Conservation (phyloP, 192 early-diverging fungal genomes). For the Coemansia sp. region DNA sequence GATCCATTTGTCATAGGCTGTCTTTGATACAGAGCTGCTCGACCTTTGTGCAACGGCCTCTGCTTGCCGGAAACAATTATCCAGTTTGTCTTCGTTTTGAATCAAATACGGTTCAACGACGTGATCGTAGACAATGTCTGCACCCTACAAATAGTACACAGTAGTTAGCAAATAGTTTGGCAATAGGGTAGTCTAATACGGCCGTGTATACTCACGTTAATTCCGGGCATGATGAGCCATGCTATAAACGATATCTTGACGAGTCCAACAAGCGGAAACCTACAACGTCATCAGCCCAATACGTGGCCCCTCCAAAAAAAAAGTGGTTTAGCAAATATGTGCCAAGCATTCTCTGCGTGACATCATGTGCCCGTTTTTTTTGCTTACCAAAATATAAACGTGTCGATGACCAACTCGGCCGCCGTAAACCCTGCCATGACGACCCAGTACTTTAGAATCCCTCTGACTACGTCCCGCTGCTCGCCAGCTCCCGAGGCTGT, state of each 20-base stretch:
- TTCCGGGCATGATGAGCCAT: slow-evolving; percentile 57
- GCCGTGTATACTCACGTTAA: slow-evolving; percentile 40
- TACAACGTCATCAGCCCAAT: slow-evolving; percentile 23
- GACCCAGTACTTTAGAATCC: slow-evolving; percentile 56
- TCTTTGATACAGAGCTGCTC: slow-evolving; percentile 38
- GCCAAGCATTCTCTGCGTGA: neutral
- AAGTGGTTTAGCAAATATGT: neutral
- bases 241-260: slow-evolving; percentile 50
- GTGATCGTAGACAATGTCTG: slow-evolving; percentile 50
- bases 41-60: slow-evolving; percentile 47
- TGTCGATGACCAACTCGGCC: slow-evolving; percentile 52
- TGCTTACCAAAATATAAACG: slow-evolving; percentile 59
- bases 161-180: neutral
- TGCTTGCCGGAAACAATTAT: slow-evolving; percentile 47
- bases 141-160: slow-evolving; percentile 27
- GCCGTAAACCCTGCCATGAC: slow-evolving; percentile 57
- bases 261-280: slow-evolving; percentile 54
- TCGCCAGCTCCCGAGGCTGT: slow-evolving; percentile 1
- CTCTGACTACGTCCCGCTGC: slow-evolving; percentile 46
- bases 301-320: neutral
- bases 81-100: slow-evolving; percentile 40
- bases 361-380: neutral
- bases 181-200: neutral
- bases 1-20: slow-evolving; percentile 50
- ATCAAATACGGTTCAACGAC: slow-evolving; percentile 53